Evolutionary conservation across 345 rosid species (phyloP).

Genomic region (Gossypium ekmanianum): DNA sequence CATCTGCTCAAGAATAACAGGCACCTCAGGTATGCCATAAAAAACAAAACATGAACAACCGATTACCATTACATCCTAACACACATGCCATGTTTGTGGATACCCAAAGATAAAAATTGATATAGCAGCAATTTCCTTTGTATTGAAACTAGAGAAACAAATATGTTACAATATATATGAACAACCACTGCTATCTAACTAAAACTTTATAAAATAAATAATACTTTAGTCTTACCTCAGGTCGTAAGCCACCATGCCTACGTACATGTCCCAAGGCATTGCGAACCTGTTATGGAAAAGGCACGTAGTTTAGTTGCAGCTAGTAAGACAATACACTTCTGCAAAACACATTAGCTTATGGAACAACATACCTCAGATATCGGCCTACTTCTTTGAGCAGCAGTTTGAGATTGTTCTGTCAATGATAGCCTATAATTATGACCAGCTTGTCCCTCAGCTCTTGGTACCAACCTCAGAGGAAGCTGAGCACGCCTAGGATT

Average conservation of each 20-base stretch:
- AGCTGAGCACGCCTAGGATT: neutral
- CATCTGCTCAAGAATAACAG: slow-evolving; percentile 14
- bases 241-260: neutral
- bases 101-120: neutral
- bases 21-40: slow-evolving; percentile 2
- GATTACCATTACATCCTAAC: neutral
- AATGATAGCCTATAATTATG: neutral
- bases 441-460: slow-evolving; percentile 4
- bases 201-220: neutral
- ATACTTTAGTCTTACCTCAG: slow-evolving; percentile 19
- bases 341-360: no score
- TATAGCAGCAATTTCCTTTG: neutral
- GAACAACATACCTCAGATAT: slow-evolving; percentile 22
- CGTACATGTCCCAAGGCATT: slow-evolving; percentile 20
- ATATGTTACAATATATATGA: no score
- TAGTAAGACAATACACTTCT: neutral
- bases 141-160: neutral
- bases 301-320: neutral
- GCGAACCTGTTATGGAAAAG: slow-evolving; percentile 22
- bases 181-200: no score
- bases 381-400: slow-evolving; percentile 19
- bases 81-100: slow-evolving; percentile 13
- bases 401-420: neutral
- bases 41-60: slow-evolving; percentile 1
- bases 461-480: slow-evolving; percentile 6